Percentiles rank a stretch among this genome's conserved stretches.
phyloP scores from a whole-genome alignment of 2,329 filamentous ascomycete species.

The Sporothrix euskadiensis region DNA sequence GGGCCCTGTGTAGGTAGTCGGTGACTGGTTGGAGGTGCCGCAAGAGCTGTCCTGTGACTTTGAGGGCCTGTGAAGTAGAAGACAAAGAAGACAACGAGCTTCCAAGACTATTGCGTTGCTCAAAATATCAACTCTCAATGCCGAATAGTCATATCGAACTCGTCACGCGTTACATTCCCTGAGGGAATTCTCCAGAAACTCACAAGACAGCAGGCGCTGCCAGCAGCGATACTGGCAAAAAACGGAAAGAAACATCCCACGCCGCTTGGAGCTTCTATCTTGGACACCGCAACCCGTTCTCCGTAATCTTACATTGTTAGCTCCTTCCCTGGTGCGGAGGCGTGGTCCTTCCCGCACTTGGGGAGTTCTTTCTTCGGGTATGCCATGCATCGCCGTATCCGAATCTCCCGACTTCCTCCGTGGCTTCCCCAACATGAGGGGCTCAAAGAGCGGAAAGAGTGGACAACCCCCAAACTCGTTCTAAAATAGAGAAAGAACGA shows the following conservation, averaged over 20 bases:
- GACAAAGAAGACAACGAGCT: background rate
- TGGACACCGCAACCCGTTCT: slow-evolving; percentile 9
- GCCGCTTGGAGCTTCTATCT: slow-evolving; percentile 14
- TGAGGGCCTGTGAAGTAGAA: background rate
- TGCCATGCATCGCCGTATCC: slow-evolving; percentile 29
- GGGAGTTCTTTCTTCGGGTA: slow-evolving; percentile 4
- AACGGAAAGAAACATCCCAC: background rate
- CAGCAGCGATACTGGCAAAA: background rate
- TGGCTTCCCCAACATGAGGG: background rate
- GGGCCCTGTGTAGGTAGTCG: background rate
- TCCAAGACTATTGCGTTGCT: background rate
- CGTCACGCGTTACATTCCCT: background rate
- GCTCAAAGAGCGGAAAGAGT: background rate
- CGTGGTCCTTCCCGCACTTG: background rate
- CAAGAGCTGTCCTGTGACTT: background rate
- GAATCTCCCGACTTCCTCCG: slow-evolving; percentile 34
- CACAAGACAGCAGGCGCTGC: background rate
- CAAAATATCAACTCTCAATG: background rate
- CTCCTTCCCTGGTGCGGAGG: slow-evolving; percentile 10
- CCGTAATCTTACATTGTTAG: background rate
- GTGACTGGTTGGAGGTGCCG: background rate
- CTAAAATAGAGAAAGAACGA: background rate
- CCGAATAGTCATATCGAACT: background rate
- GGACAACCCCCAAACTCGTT: background rate
- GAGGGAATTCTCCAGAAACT: background rate